phyloP scores from a whole-genome alignment of 805 yeast species.

The Sugiyamaella americana region DNA sequence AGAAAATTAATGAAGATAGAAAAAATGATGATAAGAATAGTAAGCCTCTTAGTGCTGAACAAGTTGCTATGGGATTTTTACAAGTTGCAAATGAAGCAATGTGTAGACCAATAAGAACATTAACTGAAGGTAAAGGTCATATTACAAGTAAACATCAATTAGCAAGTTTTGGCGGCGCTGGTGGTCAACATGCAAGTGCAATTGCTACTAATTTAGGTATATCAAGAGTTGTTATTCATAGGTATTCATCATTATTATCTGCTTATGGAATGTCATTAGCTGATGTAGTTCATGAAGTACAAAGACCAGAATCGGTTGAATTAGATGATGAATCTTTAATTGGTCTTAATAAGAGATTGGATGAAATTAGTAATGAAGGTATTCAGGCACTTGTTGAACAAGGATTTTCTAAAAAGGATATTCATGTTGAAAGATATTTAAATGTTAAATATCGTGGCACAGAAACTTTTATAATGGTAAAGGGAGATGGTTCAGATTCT shows the following conservation, averaged over 20 bases:
- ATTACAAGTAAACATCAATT: slow-evolving; percentile 58
- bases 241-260: slow-evolving; percentile 75
- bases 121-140: slow-evolving; percentile 82
- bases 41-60: slow-evolving; percentile 44
- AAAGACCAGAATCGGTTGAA: slow-evolving; percentile 57
- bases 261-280: slow-evolving; percentile 89
- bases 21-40: slow-evolving; percentile 31
- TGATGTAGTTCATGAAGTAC: slow-evolving; percentile 75
- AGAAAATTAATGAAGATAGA: slow-evolving; percentile 48
- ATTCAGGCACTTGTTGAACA: slow-evolving; percentile 41
- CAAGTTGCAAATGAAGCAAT: slow-evolving; percentile 81
- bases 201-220: slow-evolving; percentile 71
- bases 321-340: slow-evolving; percentile 31
- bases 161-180: slow-evolving; percentile 90
- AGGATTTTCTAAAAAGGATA: slow-evolving; percentile 43
- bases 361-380: slow-evolving; percentile 41
- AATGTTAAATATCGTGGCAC: slow-evolving; percentile 83
- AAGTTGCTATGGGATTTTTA: slow-evolving; percentile 75
- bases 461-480: slow-evolving; percentile 81
- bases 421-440: slow-evolving; percentile 56
- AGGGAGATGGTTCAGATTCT: slow-evolving; percentile 1
- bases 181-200: slow-evolving; percentile 83
- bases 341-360: slow-evolving; percentile 42
- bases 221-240: slow-evolving; percentile 61
- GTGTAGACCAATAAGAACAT: slow-evolving; percentile 83